Percentiles rank a stretch among this genome's conserved stretches.
phyloP scores from a whole-genome alignment of 2,329 filamentous ascomycete species.

The Aspergillus sp. region DNA sequence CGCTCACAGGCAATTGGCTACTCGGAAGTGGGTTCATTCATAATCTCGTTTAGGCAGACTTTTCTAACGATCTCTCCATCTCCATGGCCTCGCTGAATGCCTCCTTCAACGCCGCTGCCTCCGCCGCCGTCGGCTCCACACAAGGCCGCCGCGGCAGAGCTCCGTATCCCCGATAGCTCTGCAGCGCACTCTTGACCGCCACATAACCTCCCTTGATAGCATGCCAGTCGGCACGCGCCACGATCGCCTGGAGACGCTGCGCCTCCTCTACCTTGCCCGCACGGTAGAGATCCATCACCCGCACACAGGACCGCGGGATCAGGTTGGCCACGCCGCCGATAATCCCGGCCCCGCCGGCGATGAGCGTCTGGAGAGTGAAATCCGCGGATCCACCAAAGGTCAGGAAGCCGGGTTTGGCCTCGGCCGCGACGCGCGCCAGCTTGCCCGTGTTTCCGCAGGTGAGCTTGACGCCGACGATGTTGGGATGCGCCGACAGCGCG shows the following conservation, averaged over 20 bases:
- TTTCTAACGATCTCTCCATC: conserved; percentile 33
- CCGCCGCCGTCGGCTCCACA: conserved; percentile 44
- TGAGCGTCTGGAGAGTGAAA: conserved; percentile 79
- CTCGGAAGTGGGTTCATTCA: too few relatives aligned
- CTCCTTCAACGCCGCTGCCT: conserved; percentile 33
- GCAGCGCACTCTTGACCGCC: conserved; percentile 80
- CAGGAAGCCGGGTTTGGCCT: conserved; percentile 61
- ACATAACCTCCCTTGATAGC: conserved; percentile 80
- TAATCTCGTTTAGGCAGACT: conserved; percentile 8
- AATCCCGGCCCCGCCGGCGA: conserved; percentile 76
- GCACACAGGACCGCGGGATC: conserved; percentile 76
- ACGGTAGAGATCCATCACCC: conserved; percentile 73
- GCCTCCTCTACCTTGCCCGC: conserved; percentile 75
- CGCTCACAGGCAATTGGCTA: too few relatives aligned
- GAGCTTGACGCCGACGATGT: conserved; percentile 69
- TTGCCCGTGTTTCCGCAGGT: conserved; percentile 75
- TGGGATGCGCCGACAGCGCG: conserved; percentile 56
- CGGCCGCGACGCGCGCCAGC: conserved; percentile 60
- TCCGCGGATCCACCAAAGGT: conserved; percentile 86
- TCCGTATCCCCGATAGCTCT: conserved; percentile 79
- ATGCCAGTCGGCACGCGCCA: conserved; percentile 78
- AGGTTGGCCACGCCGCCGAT: conserved; percentile 85
- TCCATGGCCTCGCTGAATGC: conserved; percentile 39
- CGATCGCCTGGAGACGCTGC: conserved; percentile 70
- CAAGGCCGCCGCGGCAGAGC: conserved; percentile 70